Conservation (phyloP, 345 rosid genomes). For the Murraya paniculata region DNA sequence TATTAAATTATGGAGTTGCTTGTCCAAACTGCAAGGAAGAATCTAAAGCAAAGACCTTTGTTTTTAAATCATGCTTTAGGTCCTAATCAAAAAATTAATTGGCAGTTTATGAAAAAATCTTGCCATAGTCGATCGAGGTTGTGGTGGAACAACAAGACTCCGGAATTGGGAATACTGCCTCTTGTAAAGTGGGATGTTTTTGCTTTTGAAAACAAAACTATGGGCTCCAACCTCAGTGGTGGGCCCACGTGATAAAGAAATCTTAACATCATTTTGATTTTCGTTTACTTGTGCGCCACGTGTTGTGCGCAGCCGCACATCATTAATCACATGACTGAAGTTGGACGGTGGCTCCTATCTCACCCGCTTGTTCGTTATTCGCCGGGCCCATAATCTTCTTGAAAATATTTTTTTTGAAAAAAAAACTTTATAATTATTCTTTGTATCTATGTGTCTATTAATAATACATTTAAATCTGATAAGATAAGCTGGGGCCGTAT, state of each 20-base stretch:
- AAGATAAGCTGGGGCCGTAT: conserved; percentile 16
- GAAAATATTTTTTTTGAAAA: not conserved
- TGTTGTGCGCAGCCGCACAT: not conserved
- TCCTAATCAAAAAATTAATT: not conserved
- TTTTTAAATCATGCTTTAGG: not conserved
- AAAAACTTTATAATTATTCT: not conserved
- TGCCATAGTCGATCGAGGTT: not conserved
- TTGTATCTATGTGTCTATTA: not conserved
- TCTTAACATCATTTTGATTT: not conserved
- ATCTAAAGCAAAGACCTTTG: not conserved
- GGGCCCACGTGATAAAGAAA: not conserved
- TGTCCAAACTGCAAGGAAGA: not conserved
- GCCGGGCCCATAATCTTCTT: not conserved
- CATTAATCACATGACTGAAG: not conserved
- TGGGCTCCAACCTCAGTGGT: conserved; percentile 19
- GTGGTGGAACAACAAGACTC: not conserved
- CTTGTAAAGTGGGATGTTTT: not conserved
- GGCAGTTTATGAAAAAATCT: not conserved
- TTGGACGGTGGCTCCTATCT: conserved; percentile 23
- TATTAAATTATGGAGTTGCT: not conserved
- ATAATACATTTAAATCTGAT: not conserved
- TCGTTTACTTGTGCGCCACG: not conserved
- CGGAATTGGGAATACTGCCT: not conserved
- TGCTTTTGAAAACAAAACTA: conserved; percentile 12
- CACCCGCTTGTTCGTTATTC: conserved; percentile 2